Base-by-base conservation (phyloP, 139 green algal genomes). In the Parachlorella kessleri region DNA sequence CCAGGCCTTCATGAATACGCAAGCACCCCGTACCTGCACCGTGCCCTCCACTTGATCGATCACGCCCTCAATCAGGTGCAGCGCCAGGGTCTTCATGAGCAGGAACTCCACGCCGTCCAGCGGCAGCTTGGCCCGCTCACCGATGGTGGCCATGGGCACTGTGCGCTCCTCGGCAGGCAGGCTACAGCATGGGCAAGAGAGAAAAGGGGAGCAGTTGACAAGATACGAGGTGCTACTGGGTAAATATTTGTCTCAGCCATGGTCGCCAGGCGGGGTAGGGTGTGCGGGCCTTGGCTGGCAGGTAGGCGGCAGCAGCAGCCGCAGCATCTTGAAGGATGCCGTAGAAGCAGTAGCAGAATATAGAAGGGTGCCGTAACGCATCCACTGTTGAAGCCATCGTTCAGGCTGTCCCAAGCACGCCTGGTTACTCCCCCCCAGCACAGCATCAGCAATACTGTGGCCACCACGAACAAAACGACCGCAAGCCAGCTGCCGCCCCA, bases 61-160 rank as follows among this genome's bases (percentile, higher is more conserved):
- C 55, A 81, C 81, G 39, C 95, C 96, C 81, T 98, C 91, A 39
- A 99, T 97, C 32, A 99, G 86, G 75, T 96, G 88, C 86, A 95
- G 84, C 23, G 92, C 85, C 81, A 98, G 83, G 4, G 93, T 85
- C 76, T 98, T 98, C 96, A 99, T 99, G 28, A 99, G 88, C 71
- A 99, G 89, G 79, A 98, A 96, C 89, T 99, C 97, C 6, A 98
- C 96, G 6, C 94, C 96, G 65, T 99, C 97, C 3, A 84, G 6
- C n/a, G 81, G 76, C 69, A 99, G 90, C 89, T 98, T 97, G 63
- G 97, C 97, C 59, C 87, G 83, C 48, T 81, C 81, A 26, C 83
- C 88, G 39, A 98, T 94, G 71, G 78, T 77, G 1, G 66, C 54
- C 40, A 98, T 82, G 1, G 89, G 67, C 36, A 99, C 93, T 68